Percentiles rank a stretch among this genome's conserved stretches.
Evolutionary conservation across 257 asterid species (phyloP).

Genomic region (Jacaranda mimosifolia): DNA sequence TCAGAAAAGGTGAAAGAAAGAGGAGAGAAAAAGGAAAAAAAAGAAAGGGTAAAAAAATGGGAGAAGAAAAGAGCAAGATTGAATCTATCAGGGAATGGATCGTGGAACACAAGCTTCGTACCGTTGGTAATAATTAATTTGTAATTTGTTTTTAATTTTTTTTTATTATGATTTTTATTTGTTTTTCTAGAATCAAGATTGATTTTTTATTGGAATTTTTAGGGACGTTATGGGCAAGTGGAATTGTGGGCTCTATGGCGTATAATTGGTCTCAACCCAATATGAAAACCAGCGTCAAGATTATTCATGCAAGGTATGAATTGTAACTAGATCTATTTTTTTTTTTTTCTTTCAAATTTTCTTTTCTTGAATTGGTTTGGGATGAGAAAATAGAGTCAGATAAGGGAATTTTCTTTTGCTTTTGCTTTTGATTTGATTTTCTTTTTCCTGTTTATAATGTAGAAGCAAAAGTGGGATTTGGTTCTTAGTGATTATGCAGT

Average conservation of each 20-base stretch:
- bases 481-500: background rate
- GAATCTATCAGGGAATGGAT: constrained; percentile 78
- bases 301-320: constrained; percentile 85
- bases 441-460: constrained; percentile 6
- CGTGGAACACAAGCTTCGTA: constrained; percentile 83
- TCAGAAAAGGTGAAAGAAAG: background rate
- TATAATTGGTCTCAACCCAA: constrained; percentile 94
- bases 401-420: too few relatives aligned
- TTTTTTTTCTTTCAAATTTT: background rate
- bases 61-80: constrained; percentile 59
- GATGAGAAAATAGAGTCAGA: background rate
- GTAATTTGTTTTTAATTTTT: constrained; percentile 35
- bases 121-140: constrained; percentile 60
- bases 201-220: constrained; percentile 14
- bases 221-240: constrained; percentile 72
- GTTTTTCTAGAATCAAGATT: constrained; percentile 33
- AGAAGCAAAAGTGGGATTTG: background rate
- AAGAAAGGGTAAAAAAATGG: constrained; percentile 41
- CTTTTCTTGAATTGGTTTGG: background rate
- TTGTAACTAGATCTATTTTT: background rate
- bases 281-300: constrained; percentile 92
- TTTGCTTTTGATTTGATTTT: too few relatives aligned
- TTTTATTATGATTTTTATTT: background rate
- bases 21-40: too few relatives aligned
- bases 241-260: constrained; percentile 84